Evolutionary conservation across 1,139 yeast species (phyloP).

Genomic region (Nakaseomyces uthaithaninus): DNA sequence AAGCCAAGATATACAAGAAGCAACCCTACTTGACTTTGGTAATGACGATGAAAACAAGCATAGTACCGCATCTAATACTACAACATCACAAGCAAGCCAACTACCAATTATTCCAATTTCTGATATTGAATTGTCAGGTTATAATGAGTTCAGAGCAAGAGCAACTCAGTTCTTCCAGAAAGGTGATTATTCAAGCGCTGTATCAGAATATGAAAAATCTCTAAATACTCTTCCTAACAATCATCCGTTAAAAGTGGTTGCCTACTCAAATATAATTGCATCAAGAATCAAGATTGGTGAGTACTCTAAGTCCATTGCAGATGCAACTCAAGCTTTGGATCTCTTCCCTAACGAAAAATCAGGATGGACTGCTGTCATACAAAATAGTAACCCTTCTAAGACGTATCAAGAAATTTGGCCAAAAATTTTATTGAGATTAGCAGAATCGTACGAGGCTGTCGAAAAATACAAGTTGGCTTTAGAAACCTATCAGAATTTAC

Average conservation of each 20-base stretch:
- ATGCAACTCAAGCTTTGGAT: constrained; percentile 49
- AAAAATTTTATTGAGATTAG: constrained; percentile 60
- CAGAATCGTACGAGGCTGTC: constrained; percentile 74
- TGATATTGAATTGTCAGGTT: constrained; percentile 28
- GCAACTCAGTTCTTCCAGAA: constrained; percentile 60
- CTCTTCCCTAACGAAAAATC: constrained; percentile 42
- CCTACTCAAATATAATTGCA: constrained; percentile 69
- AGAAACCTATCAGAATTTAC: constrained; percentile 48
- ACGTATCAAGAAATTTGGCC: constrained; percentile 62
- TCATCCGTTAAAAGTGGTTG: constrained; percentile 62
- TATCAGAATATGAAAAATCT: constrained; percentile 52
- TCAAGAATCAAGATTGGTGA: constrained; percentile 69
- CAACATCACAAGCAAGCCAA: neutral
- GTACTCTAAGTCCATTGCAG: constrained; percentile 50
- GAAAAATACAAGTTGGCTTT: constrained; percentile 65
- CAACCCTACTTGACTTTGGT: constrained; percentile 21
- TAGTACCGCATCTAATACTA: neutral
- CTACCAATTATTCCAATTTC: constrained; percentile 19
- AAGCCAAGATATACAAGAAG: constrained; percentile 8
- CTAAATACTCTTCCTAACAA: constrained; percentile 51
- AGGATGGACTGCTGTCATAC: constrained; percentile 26
- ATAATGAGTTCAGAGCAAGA: constrained; percentile 44
- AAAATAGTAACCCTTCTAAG: constrained; percentile 45
- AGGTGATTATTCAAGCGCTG: constrained; percentile 77
- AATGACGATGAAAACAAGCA: neutral